These are phyloP conservation scores for Gossypium aridum DNA, from an alignment of 441 rosid genomes.

Conservation along the genomic window DNA sequence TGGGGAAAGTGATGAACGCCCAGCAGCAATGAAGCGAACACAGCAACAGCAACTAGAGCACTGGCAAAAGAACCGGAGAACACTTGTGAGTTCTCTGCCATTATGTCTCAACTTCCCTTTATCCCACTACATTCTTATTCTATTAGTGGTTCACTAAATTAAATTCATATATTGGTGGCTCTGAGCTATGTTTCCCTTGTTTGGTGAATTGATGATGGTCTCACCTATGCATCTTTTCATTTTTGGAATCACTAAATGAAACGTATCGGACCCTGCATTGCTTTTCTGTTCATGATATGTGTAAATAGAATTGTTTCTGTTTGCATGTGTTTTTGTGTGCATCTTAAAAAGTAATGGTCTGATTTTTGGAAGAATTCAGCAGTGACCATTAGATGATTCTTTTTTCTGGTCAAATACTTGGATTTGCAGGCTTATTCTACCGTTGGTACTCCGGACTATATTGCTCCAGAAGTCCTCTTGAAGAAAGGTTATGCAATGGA, in stretches of 20 bases:
- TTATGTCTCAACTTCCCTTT: not conserved
- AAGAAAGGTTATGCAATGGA: conserved; percentile 99
- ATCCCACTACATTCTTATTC: not conserved
- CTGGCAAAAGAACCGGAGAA: conserved; percentile 95
- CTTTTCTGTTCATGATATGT: not conserved
- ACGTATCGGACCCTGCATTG: not conserved
- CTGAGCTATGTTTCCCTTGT: not conserved
- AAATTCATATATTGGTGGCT: not conserved
- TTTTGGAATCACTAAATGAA: not conserved
- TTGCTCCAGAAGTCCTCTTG: conserved; percentile 91
- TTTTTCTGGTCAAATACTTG: not conserved
- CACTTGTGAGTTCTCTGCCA: conserved; percentile 48
- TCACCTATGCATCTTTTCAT: not conserved
- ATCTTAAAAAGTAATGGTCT: not conserved
- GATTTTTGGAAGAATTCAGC: conserved; percentile 6
- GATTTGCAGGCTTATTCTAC: conserved; percentile 91
- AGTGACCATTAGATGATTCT: not conserved
- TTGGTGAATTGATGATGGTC: conserved; percentile 8
- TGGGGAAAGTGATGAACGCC: conserved; percentile 40
- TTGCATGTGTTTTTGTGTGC: not conserved
- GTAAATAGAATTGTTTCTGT: conserved; percentile 1
- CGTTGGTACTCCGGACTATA: conserved; percentile 98
- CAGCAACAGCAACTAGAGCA: conserved; percentile 88
- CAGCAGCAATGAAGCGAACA: conserved; percentile 62
- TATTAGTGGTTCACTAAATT: not conserved